Evolutionary conservation across 176 grass and related monocot genomes (phyloP).

Genomic region (Cymbopogon citratus): DNA sequence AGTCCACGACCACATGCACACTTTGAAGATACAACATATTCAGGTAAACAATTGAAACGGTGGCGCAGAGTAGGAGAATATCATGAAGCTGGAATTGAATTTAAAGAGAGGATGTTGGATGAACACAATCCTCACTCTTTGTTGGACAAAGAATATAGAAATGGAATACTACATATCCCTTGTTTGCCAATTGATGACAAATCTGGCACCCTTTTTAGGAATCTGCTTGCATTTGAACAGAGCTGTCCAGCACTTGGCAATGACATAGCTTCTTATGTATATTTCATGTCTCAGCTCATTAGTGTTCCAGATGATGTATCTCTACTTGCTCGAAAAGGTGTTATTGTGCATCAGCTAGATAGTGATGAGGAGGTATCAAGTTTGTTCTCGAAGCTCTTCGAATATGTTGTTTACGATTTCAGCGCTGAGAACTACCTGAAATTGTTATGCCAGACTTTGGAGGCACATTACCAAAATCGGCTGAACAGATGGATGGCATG

Average conservation of each 20-base stretch:
- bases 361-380: constrained; percentile 15
- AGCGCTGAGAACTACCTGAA: background rate
- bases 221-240: constrained; percentile 17
- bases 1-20: background rate
- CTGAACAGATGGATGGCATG: constrained; percentile 1
- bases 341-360: background rate
- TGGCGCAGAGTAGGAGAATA: constrained; percentile 25
- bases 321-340: constrained; percentile 7
- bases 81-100: constrained; percentile 15
- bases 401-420: background rate
- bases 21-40: background rate
- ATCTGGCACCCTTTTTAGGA: background rate
- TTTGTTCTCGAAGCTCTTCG: background rate
- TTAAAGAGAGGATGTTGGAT: background rate
- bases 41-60: background rate
- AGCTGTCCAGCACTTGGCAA: constrained; percentile 5
- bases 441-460: background rate
- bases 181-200: constrained; percentile 19
- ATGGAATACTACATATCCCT: constrained; percentile 1
- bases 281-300: constrained; percentile 10
- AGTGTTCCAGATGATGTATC: constrained; percentile 19
- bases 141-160: background rate
- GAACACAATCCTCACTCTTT: constrained; percentile 7
- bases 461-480: constrained; percentile 22
- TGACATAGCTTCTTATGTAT: background rate